Percentiles rank a stretch among this genome's conserved stretches.
Conservation (phyloP, 2,329 filamentous ascomycete genomes). For the Penicillium paneum region DNA sequence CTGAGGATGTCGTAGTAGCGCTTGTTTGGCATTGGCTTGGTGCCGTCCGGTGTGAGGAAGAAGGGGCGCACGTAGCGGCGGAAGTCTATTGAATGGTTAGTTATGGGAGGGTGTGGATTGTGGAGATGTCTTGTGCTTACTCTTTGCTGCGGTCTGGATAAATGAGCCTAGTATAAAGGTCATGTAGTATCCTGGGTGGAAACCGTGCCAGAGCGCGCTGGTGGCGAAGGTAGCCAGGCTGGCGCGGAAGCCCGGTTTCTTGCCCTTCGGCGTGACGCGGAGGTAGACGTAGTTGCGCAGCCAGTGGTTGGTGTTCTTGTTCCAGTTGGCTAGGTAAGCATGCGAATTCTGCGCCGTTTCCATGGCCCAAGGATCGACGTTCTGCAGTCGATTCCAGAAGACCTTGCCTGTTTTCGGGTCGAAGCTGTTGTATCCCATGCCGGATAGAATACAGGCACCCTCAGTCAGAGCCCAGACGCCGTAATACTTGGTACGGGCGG, state of each 20-base stretch:
- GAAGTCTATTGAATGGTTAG: conserved; percentile 59
- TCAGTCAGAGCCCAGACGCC: conserved; percentile 93
- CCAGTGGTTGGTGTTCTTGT: conserved; percentile 98
- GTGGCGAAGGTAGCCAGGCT: conserved; percentile 92
- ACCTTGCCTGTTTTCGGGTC: conserved; percentile 80
- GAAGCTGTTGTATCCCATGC: conserved; percentile 90
- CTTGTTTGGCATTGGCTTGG: conserved; percentile 66
- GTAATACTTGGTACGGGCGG: conserved; percentile 88
- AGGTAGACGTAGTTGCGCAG: conserved; percentile 93
- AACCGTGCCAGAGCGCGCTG: conserved; percentile 96
- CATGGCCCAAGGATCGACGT: conserved; percentile 80
- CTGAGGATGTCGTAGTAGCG: conserved; percentile 80
- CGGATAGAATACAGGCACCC: conserved; percentile 88
- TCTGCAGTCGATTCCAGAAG: conserved; percentile 84
- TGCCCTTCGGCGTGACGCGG: conserved; percentile 88
- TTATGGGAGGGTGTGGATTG: conserved; percentile 9
- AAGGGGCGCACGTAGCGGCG: conserved; percentile 88
- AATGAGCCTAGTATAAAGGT: conserved; percentile 86
- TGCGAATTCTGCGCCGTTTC: conserved; percentile 93
- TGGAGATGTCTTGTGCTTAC: conserved; percentile 53
- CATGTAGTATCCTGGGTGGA: conserved; percentile 95
- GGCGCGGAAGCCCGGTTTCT: conserved; percentile 93
- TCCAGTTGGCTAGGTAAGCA: conserved; percentile 88
- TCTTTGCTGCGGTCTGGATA: conserved; percentile 89
- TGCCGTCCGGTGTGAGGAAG: conserved; percentile 77